Evolutionary conservation across 1,284 basidiomycete genomes (phyloP).

Genomic region (Lignosus rhinocerotis): DNA sequence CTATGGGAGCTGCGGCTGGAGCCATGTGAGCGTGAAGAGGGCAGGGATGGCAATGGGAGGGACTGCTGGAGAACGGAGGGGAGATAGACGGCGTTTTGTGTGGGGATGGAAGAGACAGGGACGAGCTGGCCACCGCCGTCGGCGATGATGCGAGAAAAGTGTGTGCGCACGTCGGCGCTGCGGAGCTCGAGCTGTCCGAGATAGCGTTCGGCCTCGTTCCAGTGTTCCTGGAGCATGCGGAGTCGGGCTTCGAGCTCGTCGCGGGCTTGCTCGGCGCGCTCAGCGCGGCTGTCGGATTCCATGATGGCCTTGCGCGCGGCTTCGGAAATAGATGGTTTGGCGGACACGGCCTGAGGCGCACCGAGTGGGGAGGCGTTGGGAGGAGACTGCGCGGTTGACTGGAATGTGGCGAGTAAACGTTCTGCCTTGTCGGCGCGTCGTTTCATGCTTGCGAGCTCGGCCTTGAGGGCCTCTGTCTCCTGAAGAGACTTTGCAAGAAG

Average conservation of each 20-base stretch:
- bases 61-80: constrained; percentile 19
- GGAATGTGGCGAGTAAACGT: constrained; percentile 40
- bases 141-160: constrained; percentile 48
- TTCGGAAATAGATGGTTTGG: constrained; percentile 27
- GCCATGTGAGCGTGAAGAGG: constrained; percentile 24
- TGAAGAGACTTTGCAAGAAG: constrained; percentile 53
- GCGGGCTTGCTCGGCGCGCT: constrained; percentile 50
- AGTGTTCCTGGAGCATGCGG: constrained; percentile 49
- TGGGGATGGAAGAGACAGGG: constrained; percentile 23
- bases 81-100: constrained; percentile 16
- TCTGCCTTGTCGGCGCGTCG: constrained; percentile 58
- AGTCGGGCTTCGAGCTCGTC: constrained; percentile 58
- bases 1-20: constrained; percentile 15
- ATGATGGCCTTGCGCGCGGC: constrained; percentile 37
- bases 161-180: constrained; percentile 49
- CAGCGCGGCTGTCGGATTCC: constrained; percentile 51
- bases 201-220: constrained; percentile 55
- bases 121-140: constrained; percentile 46
- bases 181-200: constrained; percentile 47
- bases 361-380: constrained; percentile 24
- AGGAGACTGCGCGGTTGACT: constrained; percentile 18
- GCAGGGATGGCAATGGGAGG: constrained; percentile 6
- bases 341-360: constrained; percentile 22
- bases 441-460: constrained; percentile 43
- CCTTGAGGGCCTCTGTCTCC: constrained; percentile 51